A percentile compares a stretch with the other conserved stretches of the same genome.
phyloP scores from a whole-genome alignment of 331 rosid genomes.

The Arachis monticola region DNA sequence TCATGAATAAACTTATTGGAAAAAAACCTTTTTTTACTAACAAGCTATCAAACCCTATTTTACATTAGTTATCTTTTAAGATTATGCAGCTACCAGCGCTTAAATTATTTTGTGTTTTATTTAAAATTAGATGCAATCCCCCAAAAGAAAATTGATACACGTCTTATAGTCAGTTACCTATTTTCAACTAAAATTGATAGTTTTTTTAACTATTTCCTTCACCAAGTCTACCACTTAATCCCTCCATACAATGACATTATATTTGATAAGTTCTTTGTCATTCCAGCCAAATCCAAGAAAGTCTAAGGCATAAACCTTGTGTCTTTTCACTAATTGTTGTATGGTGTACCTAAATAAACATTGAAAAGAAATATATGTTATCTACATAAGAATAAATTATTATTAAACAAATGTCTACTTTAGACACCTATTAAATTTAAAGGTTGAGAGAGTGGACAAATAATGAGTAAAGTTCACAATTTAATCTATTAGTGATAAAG shows the following conservation, averaged over 20 bases:
- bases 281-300: conserved; percentile 97
- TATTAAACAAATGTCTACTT: neutral
- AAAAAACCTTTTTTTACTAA: too few species aligned
- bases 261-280: conserved; percentile 85
- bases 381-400: neutral
- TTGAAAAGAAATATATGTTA: conserved; percentile 12
- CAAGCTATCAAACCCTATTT: too few species aligned
- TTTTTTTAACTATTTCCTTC: conserved; percentile 63
- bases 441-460: too few species aligned
- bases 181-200: conserved; percentile 87
- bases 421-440: too few species aligned
- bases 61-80: too few species aligned
- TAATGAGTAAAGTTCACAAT: too few species aligned
- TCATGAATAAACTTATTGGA: too few species aligned
- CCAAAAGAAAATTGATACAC: neutral
- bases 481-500: too few species aligned
- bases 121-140: neutral
- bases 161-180: conserved; percentile 55
- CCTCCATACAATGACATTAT: conserved; percentile 86
- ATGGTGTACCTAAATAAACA: conserved; percentile 67
- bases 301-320: conserved; percentile 91
- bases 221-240: conserved; percentile 82
- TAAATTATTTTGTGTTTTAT: neutral
- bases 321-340: conserved; percentile 80
- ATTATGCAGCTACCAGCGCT: too few species aligned